A percentile compares a stretch with the other conserved stretches of the same genome.
Evolutionary conservation across 2,329 filamentous ascomycete genomes (phyloP).

Genomic region (Mariannaea elegans): DNA sequence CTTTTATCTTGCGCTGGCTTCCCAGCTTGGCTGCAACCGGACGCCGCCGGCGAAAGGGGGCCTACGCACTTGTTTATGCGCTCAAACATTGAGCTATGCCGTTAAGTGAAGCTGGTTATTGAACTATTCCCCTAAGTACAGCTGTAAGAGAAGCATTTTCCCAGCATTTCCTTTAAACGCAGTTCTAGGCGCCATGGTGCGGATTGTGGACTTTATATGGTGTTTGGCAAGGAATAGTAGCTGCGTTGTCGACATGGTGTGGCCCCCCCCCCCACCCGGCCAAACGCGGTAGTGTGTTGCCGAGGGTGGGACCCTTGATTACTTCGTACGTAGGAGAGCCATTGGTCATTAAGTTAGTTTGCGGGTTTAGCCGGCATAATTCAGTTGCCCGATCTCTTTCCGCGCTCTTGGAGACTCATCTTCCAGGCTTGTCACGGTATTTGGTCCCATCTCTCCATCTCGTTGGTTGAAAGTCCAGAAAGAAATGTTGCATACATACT

Average conservation of each 20-base stretch:
- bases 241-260: no score
- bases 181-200: background rate
- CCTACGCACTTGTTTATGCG: constrained; percentile 13
- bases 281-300: background rate
- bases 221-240: background rate
- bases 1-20: constrained; percentile 15
- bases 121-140: constrained; percentile 14
- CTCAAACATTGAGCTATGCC: constrained; percentile 12
- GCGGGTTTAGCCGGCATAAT: no score
- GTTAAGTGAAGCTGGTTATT: constrained; percentile 13
- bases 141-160: constrained; percentile 16
- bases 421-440: no score
- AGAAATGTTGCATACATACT: background rate
- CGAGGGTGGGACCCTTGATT: no score
- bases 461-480: constrained; percentile 1
- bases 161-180: background rate
- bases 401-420: no score
- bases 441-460: background rate
- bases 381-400: no score
- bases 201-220: background rate
- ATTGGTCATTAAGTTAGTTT: no score
- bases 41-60: constrained; percentile 33
- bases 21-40: constrained; percentile 37
- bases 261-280: background rate
- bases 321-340: no score